These are phyloP conservation scores for Penicillium sp. DNA, from an alignment of 2,329 filamentous ascomycete genomes.

Conservation along the genomic window DNA sequence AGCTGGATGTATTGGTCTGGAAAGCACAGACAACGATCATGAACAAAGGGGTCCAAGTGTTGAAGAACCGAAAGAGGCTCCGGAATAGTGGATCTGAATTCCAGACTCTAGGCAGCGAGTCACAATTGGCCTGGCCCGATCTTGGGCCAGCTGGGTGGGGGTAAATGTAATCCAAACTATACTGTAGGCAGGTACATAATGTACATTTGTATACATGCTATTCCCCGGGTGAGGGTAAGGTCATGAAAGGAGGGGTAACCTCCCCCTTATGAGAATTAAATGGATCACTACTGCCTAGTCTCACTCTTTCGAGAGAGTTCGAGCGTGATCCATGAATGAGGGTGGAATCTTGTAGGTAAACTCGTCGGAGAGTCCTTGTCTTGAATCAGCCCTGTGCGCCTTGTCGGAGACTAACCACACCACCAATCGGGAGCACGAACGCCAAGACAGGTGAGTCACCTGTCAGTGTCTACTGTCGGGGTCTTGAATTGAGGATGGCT, in stretches of 20 bases:
- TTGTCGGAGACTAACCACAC: conserved; percentile 13
- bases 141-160: background rate
- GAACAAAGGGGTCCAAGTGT: background rate
- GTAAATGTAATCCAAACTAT: too few relatives aligned
- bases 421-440: background rate
- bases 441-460: conserved; percentile 5
- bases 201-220: background rate
- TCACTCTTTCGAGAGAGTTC: background rate
- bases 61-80: background rate
- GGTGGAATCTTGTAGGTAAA: background rate
- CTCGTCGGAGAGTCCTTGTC: background rate
- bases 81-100: background rate
- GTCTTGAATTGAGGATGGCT: background rate
- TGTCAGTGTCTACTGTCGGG: background rate
- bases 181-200: background rate
- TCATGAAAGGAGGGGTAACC: background rate
- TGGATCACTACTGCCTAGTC: background rate
- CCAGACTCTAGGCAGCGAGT: conserved; percentile 1
- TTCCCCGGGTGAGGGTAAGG: background rate
- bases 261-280: background rate
- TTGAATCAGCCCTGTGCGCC: conserved; percentile 2
- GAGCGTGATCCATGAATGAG: background rate
- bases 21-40: background rate
- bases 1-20: background rate
- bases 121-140: background rate